Evolutionary conservation across 352 stramenopile genomes (phyloP).

Genomic region (Phytopythium ostracodes): DNA sequence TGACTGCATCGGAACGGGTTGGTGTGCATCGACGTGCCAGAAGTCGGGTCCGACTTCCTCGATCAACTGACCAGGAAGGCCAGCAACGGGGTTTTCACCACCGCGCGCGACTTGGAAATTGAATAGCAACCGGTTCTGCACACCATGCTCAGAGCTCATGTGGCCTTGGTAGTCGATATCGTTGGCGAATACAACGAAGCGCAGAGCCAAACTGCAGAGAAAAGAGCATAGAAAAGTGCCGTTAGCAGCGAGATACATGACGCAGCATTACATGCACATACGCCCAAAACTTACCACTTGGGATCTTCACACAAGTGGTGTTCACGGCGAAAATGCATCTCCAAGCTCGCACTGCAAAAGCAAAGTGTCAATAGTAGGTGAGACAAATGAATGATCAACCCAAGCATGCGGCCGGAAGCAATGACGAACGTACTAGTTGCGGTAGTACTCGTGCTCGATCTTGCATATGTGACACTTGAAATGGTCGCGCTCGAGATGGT

Average conservation of each 20-base stretch:
- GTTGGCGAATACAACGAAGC: constrained; percentile 85
- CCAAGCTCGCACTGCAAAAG: constrained; percentile 56
- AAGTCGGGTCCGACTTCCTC: constrained; percentile 44
- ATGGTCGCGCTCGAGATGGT: constrained; percentile 86
- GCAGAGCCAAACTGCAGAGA: constrained; percentile 61
- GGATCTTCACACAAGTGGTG: constrained; percentile 85
- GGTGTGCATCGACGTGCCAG: constrained; percentile 47
- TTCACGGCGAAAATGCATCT: constrained; percentile 80
- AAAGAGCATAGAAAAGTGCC: constrained; percentile 5
- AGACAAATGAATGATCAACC: background rate
- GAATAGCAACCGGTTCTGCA: constrained; percentile 64
- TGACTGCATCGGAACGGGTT: constrained; percentile 18
- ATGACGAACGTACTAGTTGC: constrained; percentile 73
- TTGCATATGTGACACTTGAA: constrained; percentile 91
- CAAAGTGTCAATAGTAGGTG: background rate
- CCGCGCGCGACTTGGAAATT: constrained; percentile 70
- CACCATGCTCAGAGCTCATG: constrained; percentile 74
- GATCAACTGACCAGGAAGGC: constrained; percentile 14
- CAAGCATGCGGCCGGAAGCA: constrained; percentile 1
- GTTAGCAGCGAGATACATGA: background rate
- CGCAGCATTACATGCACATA: background rate
- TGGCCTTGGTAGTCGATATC: constrained; percentile 86
- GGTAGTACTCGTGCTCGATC: constrained; percentile 84
- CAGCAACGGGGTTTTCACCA: constrained; percentile 53
- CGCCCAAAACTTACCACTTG: constrained; percentile 42